A percentile compares a stretch with the other conserved stretches of the same genome.
phyloP scores from a whole-genome alignment of 495 filamentous ascomycete genomes.

The Extremus antarcticus region DNA sequence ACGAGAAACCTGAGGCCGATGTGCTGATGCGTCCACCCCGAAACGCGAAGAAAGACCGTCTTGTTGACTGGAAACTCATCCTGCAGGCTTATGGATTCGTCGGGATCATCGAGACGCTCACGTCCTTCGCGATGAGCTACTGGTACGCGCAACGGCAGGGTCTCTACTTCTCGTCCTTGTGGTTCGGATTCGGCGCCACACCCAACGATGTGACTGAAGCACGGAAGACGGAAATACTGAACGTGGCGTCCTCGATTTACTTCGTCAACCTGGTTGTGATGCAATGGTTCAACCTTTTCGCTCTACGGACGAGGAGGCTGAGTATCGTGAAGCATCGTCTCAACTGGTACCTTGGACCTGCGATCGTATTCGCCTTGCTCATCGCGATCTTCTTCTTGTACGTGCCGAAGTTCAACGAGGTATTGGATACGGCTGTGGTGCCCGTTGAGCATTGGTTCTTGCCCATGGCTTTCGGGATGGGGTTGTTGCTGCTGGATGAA shows the following conservation, averaged over 20 bases:
- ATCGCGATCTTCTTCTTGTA: slow-evolving; percentile 57
- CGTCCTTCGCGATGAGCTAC: slow-evolving; percentile 54
- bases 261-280: slow-evolving; percentile 62
- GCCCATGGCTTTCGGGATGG: slow-evolving; percentile 51
- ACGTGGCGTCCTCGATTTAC: too few relatives aligned
- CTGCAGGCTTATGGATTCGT: slow-evolving; percentile 54
- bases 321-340: slow-evolving; percentile 54
- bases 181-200: slow-evolving; percentile 48
- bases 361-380: slow-evolving; percentile 49
- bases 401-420: slow-evolving; percentile 44
- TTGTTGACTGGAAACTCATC: slow-evolving; percentile 56
- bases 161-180: slow-evolving; percentile 45
- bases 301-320: slow-evolving; percentile 51
- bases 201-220: too few relatives aligned
- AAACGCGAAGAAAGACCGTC: slow-evolving; percentile 46
- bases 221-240: too few relatives aligned
- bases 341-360: slow-evolving; percentile 54
- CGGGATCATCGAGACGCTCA: slow-evolving; percentile 48
- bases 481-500: slow-evolving; percentile 49
- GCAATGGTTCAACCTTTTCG: slow-evolving; percentile 64
- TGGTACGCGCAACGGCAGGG: slow-evolving; percentile 52
- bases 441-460: slow-evolving; percentile 58
- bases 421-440: slow-evolving; percentile 43
- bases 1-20: slow-evolving; percentile 62
- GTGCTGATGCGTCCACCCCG: slow-evolving; percentile 50